Evolutionary conservation across 306 rosid genomes (phyloP).

Genomic region (Glycine soja): DNA sequence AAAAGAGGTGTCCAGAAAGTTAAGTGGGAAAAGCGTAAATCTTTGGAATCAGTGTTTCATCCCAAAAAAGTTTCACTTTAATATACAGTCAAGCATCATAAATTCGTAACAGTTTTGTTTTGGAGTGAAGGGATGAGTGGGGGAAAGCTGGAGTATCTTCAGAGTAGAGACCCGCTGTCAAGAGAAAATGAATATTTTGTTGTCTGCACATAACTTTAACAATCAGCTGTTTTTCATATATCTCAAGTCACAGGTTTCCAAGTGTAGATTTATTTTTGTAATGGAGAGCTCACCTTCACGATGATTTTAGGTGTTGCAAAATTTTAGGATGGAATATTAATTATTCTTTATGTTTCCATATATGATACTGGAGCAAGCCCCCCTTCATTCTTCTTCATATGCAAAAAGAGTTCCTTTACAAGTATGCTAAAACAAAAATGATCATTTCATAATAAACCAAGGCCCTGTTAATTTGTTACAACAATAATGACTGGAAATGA

Average conservation of each 20-base stretch:
- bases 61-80: neutral
- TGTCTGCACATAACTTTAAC: neutral
- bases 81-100: neutral
- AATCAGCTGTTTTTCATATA: neutral
- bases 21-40: neutral
- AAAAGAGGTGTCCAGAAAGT: neutral
- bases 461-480: neutral
- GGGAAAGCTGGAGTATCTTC: neutral
- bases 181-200: neutral
- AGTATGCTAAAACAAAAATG: neutral
- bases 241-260: neutral
- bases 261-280: neutral
- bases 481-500: neutral
- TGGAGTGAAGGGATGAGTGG: too few species aligned
- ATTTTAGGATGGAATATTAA: neutral
- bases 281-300: constrained; percentile 2
- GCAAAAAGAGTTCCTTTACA: neutral
- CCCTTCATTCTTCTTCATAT: constrained; percentile 1
- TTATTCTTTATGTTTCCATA: neutral
- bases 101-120: neutral
- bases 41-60: neutral
- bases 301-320: neutral
- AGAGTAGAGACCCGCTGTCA: neutral
- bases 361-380: neutral
- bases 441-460: constrained; percentile 15